These are phyloP conservation scores for Cyclaneusma minus DNA, from an alignment of 2,329 filamentous ascomycete species.

Conservation along the genomic window DNA sequence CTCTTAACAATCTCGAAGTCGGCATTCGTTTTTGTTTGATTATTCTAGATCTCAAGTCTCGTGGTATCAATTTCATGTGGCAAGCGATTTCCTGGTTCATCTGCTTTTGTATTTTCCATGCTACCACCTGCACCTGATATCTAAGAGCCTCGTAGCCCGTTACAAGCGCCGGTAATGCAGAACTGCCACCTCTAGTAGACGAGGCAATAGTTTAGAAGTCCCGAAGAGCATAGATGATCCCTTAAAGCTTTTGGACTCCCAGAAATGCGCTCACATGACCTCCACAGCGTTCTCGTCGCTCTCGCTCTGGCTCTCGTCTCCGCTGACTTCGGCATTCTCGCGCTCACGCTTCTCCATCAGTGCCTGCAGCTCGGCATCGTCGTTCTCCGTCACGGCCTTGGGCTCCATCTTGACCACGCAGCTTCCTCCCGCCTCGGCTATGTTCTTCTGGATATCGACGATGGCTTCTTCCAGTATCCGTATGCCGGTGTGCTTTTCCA, in stretches of 20 bases:
- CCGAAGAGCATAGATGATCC: too few species aligned
- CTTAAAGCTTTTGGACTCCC: slow-evolving; percentile 5
- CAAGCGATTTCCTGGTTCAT: too few species aligned
- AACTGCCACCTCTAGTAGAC: too few species aligned
- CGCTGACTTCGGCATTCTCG: slow-evolving; percentile 95
- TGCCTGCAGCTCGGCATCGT: slow-evolving; percentile 90
- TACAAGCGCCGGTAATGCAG: slow-evolving; percentile 6
- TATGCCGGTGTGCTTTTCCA: slow-evolving; percentile 86
- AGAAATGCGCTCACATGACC: slow-evolving; percentile 22
- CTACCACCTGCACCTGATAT: too few species aligned
- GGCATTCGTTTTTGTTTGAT: too few species aligned
- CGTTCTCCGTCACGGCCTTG: slow-evolving; percentile 96
- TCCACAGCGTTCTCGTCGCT: slow-evolving; percentile 74
- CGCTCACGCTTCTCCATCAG: slow-evolving; percentile 98
- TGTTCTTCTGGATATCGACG: slow-evolving; percentile 67
- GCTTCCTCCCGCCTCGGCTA: slow-evolving; percentile 61
- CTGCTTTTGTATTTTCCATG: too few species aligned
- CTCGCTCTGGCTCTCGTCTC: slow-evolving; percentile 90
- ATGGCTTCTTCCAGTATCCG: slow-evolving; percentile 77
- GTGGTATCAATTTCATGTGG: too few species aligned
- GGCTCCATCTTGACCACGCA: slow-evolving; percentile 95
- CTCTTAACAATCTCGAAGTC: too few species aligned
- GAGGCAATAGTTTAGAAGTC: too few species aligned
- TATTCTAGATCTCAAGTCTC: too few species aligned
- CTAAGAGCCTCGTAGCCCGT: too few species aligned